Base-by-base conservation (phyloP, 2,329 filamentous ascomycete genomes). In the Fusarium buxicola region DNA sequence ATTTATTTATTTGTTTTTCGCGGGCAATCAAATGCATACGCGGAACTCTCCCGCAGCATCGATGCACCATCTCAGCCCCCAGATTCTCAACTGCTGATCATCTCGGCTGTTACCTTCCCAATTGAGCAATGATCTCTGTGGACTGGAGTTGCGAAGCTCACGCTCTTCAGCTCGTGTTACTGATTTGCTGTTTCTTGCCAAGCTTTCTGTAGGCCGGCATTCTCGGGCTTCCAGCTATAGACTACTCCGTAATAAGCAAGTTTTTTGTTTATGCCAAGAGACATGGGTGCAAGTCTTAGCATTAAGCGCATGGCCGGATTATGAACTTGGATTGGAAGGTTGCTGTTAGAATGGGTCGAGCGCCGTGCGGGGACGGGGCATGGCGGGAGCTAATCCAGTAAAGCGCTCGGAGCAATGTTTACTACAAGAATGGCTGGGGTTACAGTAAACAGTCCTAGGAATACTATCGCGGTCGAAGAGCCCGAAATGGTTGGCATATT, bases 1-100 rank as follows among this genome's bases (percentile, higher is more conserved):
- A 66, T 63, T 63, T 65, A 65, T 65, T n/a, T n/a, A n/a, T n/a
- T n/a, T 55, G 34, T 13, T 34, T 7, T 28, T 4, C 7, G 27
- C 9, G 13, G 8, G 1, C 13, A 18, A 18, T 8, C 21, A n/a
- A 10, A 21, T 3, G n/a, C 13, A 25, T 18, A n/a, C 10, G 51
- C 44, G 24, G 51, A 55, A 49, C 49, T 40, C 49, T 43, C 11
- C 44, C 36, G 34, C 28, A 32, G 34, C 2, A 31, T 8, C 12
- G 9, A 55, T 38, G 15, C 4, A 27, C 25, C 35, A 40, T 25
- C 24, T 27, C 16, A 35, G 18, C 27, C 8, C 28, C 15, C 27
- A 30, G 24, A 44, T 48, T 15, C 11, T 21, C 47, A 35, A 36
- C 54, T 50, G 12, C 27, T 12, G 10, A 13, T 36, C 30, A 5